phyloP scores from a whole-genome alignment of 495 filamentous ascomycete genomes.

The Arthonia radiata region DNA sequence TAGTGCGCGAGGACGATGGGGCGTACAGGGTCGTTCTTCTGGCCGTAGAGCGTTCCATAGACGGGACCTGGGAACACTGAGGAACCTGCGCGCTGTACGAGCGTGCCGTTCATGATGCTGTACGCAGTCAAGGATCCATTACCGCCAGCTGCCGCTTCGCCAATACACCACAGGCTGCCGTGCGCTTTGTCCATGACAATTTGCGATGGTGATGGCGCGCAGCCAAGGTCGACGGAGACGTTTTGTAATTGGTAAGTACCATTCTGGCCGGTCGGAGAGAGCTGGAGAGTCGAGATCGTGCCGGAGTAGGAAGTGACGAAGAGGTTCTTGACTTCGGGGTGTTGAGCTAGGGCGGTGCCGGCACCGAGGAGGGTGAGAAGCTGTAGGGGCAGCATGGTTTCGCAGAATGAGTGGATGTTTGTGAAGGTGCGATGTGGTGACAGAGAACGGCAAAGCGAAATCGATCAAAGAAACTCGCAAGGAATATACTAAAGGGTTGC shows the following conservation, averaged over 20 bases:
- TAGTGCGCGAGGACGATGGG: constrained; percentile 10
- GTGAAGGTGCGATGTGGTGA: too few relatives aligned
- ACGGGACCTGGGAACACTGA: constrained; percentile 12
- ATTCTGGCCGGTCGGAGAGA: constrained; percentile 5
- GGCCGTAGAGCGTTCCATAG: constrained; percentile 11
- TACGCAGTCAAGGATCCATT: constrained; percentile 14
- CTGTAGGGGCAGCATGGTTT: too few relatives aligned
- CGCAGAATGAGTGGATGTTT: too few relatives aligned
- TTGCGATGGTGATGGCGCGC: constrained; percentile 12
- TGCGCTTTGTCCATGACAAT: constrained; percentile 9
- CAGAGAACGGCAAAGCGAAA: too few relatives aligned
- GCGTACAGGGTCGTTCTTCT: constrained; percentile 4
- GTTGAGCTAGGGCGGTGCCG: too few relatives aligned
- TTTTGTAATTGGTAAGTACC: constrained; percentile 5
- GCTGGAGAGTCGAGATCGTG: constrained; percentile 6
- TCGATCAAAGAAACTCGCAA: too few relatives aligned
- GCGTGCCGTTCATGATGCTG: constrained; percentile 8
- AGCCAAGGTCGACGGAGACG: constrained; percentile 4
- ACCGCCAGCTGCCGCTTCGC: constrained; percentile 10
- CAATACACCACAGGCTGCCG: constrained; percentile 12
- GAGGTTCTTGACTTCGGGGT: too few relatives aligned
- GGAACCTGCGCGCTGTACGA: constrained; percentile 7
- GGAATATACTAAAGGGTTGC: too few relatives aligned
- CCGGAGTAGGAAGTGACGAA: constrained; percentile 10
- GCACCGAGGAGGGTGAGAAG: too few relatives aligned